These are phyloP conservation scores for Chaetomidium leptoderma DNA, from an alignment of 495 filamentous ascomycete species.

Conservation along the genomic window DNA sequence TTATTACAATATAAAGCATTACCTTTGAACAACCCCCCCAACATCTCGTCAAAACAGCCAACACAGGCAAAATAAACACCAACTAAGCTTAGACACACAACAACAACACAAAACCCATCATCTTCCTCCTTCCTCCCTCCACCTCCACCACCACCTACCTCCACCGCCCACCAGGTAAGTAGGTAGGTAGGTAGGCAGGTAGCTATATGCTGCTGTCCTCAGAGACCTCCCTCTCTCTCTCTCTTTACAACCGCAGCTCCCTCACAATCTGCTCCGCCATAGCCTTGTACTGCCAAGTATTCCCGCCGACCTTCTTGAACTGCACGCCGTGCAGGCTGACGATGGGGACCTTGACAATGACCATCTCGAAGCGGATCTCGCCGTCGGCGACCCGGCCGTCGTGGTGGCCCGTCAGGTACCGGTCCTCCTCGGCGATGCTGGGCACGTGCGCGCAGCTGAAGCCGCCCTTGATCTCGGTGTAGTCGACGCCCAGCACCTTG, in stretches of 20 bases:
- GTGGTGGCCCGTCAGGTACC: constrained; percentile 35
- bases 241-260: constrained; percentile 62
- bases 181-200: too few species aligned
- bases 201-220: too few species aligned
- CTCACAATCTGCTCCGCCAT: constrained; percentile 94
- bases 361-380: constrained; percentile 85
- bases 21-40: constrained; percentile 4
- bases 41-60: not conserved
- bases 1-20: constrained; percentile 14
- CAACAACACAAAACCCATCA: not conserved
- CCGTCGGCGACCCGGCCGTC: constrained; percentile 23
- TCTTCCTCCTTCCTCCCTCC: not conserved
- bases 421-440: constrained; percentile 63
- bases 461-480: constrained; percentile 85
- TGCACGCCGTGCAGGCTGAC: constrained; percentile 93
- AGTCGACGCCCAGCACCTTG: constrained; percentile 81
- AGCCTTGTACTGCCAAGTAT: constrained; percentile 97
- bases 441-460: constrained; percentile 86
- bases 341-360: constrained; percentile 95
- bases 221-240: not conserved
- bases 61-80: constrained; percentile 4
- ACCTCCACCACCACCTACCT: not conserved
- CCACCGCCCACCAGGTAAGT: too few species aligned
- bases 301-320: constrained; percentile 94
- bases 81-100: not conserved